These are phyloP conservation scores for Vanilla planifolia DNA, from an alignment of 106 monocot genomes.

Conservation along the genomic window DNA sequence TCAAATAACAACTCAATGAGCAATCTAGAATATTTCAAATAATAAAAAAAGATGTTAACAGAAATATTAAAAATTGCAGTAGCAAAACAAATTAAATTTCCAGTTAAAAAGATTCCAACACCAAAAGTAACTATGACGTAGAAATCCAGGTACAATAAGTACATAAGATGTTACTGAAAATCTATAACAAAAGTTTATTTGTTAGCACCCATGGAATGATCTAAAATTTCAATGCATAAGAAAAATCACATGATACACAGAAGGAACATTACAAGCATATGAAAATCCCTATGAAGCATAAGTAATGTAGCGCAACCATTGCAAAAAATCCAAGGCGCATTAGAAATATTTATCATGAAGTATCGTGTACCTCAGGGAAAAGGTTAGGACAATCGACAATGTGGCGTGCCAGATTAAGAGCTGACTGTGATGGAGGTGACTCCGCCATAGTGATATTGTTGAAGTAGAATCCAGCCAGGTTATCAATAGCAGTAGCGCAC, in stretches of 20 bases:
- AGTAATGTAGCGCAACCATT: no score
- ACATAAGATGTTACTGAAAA: no score
- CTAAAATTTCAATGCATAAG: no score
- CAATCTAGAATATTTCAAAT: background rate
- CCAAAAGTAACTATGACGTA: no score
- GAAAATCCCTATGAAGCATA: no score
- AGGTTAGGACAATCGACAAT: conserved; percentile 78
- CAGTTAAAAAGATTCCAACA: background rate
- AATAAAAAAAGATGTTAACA: background rate
- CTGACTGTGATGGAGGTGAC: conserved; percentile 57
- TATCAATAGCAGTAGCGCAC: conserved; percentile 95
- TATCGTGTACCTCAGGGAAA: conserved; percentile 73
- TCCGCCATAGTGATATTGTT: conserved; percentile 78
- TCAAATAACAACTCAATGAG: conserved; percentile 5
- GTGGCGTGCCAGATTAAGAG: conserved; percentile 80
- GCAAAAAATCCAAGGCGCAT: no score
- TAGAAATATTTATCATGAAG: conserved; percentile 4
- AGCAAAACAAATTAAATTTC: background rate
- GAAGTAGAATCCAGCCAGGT: conserved; percentile 89
- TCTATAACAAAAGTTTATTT: no score
- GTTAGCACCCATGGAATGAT: no score
- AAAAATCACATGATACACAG: no score
- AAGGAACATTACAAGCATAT: no score
- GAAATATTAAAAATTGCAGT: background rate
- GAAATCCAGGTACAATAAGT: no score